A percentile compares a stretch with the other conserved stretches of the same genome.
Evolutionary conservation across 768 basidiomycete genomes (phyloP).

Genomic region (Naematelia encephala): DNA sequence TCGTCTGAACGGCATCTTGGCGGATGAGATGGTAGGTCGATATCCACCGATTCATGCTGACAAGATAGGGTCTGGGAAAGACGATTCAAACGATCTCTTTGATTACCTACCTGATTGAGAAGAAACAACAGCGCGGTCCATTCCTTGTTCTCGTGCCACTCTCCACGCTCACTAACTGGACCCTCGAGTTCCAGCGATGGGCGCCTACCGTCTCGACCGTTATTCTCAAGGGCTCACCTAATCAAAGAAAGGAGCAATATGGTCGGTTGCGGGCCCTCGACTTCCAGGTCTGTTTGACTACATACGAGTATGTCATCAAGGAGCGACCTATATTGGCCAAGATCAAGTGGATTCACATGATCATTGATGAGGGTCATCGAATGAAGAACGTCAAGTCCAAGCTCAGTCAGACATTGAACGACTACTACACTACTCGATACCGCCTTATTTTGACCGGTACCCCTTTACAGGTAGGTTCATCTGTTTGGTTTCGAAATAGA

Average conservation of each 20-base stretch:
- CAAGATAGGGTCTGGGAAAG: slow-evolving; percentile 48
- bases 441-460: slow-evolving; percentile 94
- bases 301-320: slow-evolving; percentile 97
- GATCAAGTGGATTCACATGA: slow-evolving; percentile 96
- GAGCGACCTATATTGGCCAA: slow-evolving; percentile 86
- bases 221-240: slow-evolving; percentile 88
- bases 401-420: slow-evolving; percentile 80
- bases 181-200: slow-evolving; percentile 96
- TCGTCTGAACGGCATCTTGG: slow-evolving; percentile 87
- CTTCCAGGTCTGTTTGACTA: slow-evolving; percentile 90
- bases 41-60: background rate
- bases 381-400: slow-evolving; percentile 96
- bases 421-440: slow-evolving; percentile 87
- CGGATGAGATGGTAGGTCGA: slow-evolving; percentile 60
- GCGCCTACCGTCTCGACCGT: slow-evolving; percentile 75
- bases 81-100: slow-evolving; percentile 56
- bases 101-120: slow-evolving; percentile 89
- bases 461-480: slow-evolving; percentile 63
- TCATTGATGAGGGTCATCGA: slow-evolving; percentile 96
- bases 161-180: slow-evolving; percentile 96
- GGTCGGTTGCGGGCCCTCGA: slow-evolving; percentile 66
- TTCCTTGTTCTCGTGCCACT: slow-evolving; percentile 94
- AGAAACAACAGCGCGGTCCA: slow-evolving; percentile 84
- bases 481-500: background rate
- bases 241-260: slow-evolving; percentile 73